These are phyloP conservation scores for Cryptococcus depauperatus DNA, from an alignment of 1,284 basidiomycete genomes.

Conservation along the genomic window DNA sequence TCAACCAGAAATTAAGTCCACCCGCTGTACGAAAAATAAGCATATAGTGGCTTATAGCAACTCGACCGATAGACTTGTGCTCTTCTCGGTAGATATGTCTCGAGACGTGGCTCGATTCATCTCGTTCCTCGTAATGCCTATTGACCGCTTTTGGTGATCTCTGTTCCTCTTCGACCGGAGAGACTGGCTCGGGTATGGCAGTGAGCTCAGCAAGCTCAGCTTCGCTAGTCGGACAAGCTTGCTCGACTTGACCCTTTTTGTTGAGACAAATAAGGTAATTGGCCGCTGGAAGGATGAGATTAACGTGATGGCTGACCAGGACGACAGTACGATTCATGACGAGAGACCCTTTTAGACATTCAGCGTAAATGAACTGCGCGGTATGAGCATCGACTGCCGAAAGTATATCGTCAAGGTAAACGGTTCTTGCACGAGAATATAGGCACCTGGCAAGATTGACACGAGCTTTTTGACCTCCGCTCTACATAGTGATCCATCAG, in stretches of 20 bases:
- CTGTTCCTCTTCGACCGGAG: background rate
- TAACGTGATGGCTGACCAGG: slow-evolving; percentile 66
- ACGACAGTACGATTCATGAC: slow-evolving; percentile 59
- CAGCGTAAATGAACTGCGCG: slow-evolving; percentile 33
- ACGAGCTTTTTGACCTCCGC: slow-evolving; percentile 55
- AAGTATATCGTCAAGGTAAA: slow-evolving; percentile 47
- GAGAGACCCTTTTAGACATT: slow-evolving; percentile 48
- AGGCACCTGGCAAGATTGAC: slow-evolving; percentile 71
- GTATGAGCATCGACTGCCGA: slow-evolving; percentile 45
- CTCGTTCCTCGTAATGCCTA: background rate
- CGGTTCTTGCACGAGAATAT: slow-evolving; percentile 64
- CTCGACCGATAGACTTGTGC: slow-evolving; percentile 53
- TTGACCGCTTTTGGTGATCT: background rate
- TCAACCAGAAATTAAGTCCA: slow-evolving; percentile 41
- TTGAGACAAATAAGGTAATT: slow-evolving; percentile 56
- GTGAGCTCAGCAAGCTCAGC: background rate
- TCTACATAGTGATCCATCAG: slow-evolving; percentile 11
- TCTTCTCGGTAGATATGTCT: slow-evolving; percentile 64
- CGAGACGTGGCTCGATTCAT: slow-evolving; percentile 30
- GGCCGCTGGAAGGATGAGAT: slow-evolving; percentile 42
- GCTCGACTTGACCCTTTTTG: slow-evolving; percentile 41
- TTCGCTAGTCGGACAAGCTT: slow-evolving; percentile 23
- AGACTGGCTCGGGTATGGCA: background rate
- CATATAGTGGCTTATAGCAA: slow-evolving; percentile 30
- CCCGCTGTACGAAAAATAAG: slow-evolving; percentile 39